Percentiles rank a stretch among this genome's conserved stretches.
Evolutionary conservation across 1,139 yeast species (phyloP).

Genomic region (Geotrichum reessii): DNA sequence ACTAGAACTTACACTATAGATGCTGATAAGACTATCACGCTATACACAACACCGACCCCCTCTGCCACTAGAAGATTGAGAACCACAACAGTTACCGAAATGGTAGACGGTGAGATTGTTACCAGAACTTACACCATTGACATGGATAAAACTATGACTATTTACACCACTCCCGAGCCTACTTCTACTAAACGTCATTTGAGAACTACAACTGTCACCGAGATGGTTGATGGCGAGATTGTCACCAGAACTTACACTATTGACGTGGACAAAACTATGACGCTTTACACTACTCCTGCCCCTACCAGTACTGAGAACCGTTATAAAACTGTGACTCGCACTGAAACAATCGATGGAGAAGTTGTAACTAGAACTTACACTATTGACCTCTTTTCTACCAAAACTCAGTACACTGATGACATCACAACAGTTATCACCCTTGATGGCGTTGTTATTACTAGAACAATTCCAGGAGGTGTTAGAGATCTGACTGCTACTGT

Average conservation of each 20-base stretch:
- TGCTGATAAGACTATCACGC: conserved; percentile 3
- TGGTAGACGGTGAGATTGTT: not conserved
- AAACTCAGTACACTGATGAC: conserved; percentile 11
- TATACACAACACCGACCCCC: not conserved
- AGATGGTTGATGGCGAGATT: conserved; percentile 8
- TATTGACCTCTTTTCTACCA: not conserved
- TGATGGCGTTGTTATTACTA: conserved; percentile 11
- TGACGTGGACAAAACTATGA: not conserved
- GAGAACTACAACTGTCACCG: conserved; percentile 7
- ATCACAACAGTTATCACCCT: conserved; percentile 12
- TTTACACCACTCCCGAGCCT: conserved; percentile 1
- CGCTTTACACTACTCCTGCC: conserved; percentile 1
- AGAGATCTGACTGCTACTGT: not conserved
- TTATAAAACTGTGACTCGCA: conserved; percentile 1
- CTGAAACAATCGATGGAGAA: conserved; percentile 9
- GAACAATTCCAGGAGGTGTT: conserved; percentile 5
- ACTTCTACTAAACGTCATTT: conserved; percentile 4
- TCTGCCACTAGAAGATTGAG: not conserved
- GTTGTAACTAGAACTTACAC: conserved; percentile 11
- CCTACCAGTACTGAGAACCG: conserved; percentile 1
- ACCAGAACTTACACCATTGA: not conserved
- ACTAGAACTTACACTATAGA: conserved; percentile 8
- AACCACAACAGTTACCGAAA: not conserved
- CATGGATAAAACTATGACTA: not conserved
- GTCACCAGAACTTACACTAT: conserved; percentile 9